A percentile compares a stretch with the other conserved stretches of the same genome.
Conservation (phyloP, 116 monocot genomes). For the Zostera marina region DNA sequence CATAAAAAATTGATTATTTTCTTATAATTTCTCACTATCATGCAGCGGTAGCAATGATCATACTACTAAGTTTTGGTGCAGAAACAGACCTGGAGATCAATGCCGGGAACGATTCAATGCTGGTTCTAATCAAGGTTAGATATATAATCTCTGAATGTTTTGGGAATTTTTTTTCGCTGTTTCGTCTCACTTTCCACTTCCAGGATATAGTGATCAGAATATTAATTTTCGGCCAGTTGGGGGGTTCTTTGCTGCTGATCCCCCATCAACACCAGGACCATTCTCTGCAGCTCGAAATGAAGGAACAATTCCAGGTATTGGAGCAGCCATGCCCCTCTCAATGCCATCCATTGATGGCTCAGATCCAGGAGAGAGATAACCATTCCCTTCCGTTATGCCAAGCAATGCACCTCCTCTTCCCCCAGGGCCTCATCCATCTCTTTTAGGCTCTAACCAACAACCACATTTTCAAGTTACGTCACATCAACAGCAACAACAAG, state of each 20-base stretch:
- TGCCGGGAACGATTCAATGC: slow-evolving; percentile 45
- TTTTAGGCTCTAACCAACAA: slow-evolving; percentile 55
- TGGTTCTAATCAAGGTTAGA: slow-evolving; percentile 52
- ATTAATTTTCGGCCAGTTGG: slow-evolving; percentile 19
- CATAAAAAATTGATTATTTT: background rate
- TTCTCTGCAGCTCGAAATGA: slow-evolving; percentile 78
- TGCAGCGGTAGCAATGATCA: slow-evolving; percentile 97
- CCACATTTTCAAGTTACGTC: slow-evolving; percentile 47
- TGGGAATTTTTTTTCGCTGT: background rate
- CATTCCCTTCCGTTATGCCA: slow-evolving; percentile 35
- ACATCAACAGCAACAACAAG: slow-evolving; percentile 44
- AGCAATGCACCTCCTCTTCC: slow-evolving; percentile 79
- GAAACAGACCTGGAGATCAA: slow-evolving; percentile 94
- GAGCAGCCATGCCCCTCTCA: slow-evolving; percentile 69
- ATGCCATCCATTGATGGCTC: slow-evolving; percentile 44
- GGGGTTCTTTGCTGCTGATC: slow-evolving; percentile 43
- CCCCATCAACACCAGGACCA: slow-evolving; percentile 65
- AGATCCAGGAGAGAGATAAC: slow-evolving; percentile 61
- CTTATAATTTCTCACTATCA: background rate
- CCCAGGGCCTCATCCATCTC: slow-evolving; percentile 94
- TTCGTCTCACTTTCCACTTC: slow-evolving; percentile 1
- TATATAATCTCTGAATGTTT: background rate
- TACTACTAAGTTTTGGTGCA: slow-evolving; percentile 95
- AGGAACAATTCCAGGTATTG: slow-evolving; percentile 87
- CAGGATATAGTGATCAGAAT: slow-evolving; percentile 79